Evolutionary conservation across 1,139 yeast species (phyloP), one percentile per base, ranked within the genome.

Genomic region (Candida frijolesensis): DNA sequence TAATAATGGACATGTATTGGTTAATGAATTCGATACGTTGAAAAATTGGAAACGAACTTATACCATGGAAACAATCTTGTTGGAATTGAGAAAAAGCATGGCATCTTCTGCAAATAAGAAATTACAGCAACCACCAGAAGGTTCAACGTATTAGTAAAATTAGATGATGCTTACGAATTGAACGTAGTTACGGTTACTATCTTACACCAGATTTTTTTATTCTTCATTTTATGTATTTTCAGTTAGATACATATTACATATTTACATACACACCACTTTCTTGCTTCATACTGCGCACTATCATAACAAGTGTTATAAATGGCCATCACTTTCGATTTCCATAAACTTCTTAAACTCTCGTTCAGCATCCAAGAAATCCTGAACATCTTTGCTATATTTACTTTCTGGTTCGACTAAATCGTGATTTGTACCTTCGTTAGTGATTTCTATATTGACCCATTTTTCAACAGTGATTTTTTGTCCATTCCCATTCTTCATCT

Each of bases 61-160:
- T 66, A 89, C 95, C 38, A 89, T 95, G 91, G 99, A 95, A 68
- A 89, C 94, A 16, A 80, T 94, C 14, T 78, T 95, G 58, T 80
- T 92, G 58, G 98, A 92, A 62, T 73, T 95, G 60, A 82, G 99
- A 71, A 88, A 83, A 67, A 66, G 68, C 52, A 92, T 94, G 98
- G 96, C 96, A 0, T 72, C 83, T 19, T 80, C 95, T 7, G 72
- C 84, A 15, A 92, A 94, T 68, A 86, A 91, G 75, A 90, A 89
- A 71, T 76, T 94, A 57, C 78, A 86, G 8, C 99, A 94, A 71
- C 99, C 99, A 15, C 74, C 87, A 10, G 99, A 94, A 72, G 98
- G 98, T 14, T 70, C 86, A 37, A 82, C 84, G 22, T 90, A 85
- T 63, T 75, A 63, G 29, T 25, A 58, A 46, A 42, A 35, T 14